Evolutionary conservation across 176 grass and related monocot species (phyloP).

Genomic region (Cenchrus fungigraminus): DNA sequence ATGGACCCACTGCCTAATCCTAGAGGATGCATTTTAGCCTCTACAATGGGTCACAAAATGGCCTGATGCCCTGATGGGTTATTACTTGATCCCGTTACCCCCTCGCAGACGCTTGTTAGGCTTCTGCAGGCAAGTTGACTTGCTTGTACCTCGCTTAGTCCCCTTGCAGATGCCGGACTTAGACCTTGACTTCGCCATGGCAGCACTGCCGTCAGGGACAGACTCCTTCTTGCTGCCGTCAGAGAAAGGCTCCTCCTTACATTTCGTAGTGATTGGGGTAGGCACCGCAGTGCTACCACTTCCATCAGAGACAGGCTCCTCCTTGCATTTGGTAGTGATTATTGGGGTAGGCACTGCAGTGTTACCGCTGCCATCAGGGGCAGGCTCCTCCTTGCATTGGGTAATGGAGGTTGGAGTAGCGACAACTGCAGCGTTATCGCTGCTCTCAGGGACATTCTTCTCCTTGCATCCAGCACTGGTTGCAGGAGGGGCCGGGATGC

Average conservation of each 20-base stretch:
- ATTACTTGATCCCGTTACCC: slow-evolving; percentile 3
- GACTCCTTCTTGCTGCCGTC: not conserved
- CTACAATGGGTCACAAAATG: not conserved
- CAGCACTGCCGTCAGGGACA: not conserved
- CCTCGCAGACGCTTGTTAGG: slow-evolving; percentile 36
- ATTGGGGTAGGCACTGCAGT: not conserved
- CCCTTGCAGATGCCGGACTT: not conserved
- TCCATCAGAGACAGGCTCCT: not conserved
- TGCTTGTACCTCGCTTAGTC: too few species aligned
- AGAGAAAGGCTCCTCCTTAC: not conserved
- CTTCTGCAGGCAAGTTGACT: not conserved
- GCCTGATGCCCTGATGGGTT: not conserved
- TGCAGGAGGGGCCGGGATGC: not conserved
- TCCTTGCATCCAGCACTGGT: not conserved
- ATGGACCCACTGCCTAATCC: not conserved
- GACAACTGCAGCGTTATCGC: too few species aligned
- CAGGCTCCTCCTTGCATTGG: slow-evolving; percentile 2
- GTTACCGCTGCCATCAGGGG: not conserved
- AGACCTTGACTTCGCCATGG: not conserved
- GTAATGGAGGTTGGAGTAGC: not conserved
- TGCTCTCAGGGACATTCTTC: not conserved
- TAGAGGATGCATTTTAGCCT: slow-evolving; percentile 14
- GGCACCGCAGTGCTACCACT: not conserved
- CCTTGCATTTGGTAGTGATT: not conserved
- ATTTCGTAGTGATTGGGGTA: not conserved